Percentiles rank a stretch among this genome's conserved stretches.
These are phyloP conservation scores for Trypanosoma mega DNA, from an alignment of 208 protist species.

Conservation along the genomic window DNA sequence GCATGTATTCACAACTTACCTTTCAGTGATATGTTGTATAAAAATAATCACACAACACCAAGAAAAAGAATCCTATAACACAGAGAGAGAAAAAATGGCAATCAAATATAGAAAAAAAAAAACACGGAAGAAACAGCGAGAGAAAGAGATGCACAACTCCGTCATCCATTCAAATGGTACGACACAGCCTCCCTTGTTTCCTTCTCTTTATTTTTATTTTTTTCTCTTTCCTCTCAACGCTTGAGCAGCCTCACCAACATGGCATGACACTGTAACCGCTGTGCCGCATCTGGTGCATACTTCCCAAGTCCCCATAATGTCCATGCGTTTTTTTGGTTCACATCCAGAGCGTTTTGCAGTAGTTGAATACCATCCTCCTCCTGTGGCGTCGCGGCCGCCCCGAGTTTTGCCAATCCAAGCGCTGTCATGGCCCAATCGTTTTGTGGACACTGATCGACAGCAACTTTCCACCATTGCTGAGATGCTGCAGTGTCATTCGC, in stretches of 20 bases:
- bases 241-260: slow-evolving; percentile 22
- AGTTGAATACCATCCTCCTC: slow-evolving; percentile 24
- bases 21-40: too few relatives aligned
- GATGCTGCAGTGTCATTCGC: neutral
- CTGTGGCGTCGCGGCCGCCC: neutral
- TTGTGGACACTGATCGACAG: slow-evolving; percentile 23
- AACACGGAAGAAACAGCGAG: neutral
- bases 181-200: neutral
- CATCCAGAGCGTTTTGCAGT: slow-evolving; percentile 30
- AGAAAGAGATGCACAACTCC: neutral
- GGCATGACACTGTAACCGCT: slow-evolving; percentile 26
- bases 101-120: slow-evolving; percentile 18
- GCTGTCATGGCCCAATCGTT: slow-evolving; percentile 55
- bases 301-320: slow-evolving; percentile 39
- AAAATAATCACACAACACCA: too few relatives aligned
- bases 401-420: slow-evolving; percentile 23
- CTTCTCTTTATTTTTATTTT: neutral
- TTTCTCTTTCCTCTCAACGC: neutral
- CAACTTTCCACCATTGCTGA: slow-evolving; percentile 21
- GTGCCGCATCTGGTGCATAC: slow-evolving; percentile 16
- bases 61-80: too few relatives aligned
- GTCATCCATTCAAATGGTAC: slow-evolving; percentile 6
- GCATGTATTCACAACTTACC: too few relatives aligned
- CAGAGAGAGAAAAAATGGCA: neutral
- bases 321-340: slow-evolving; percentile 51